A percentile compares a stretch with the other conserved stretches of the same genome.
Evolutionary conservation across 2,329 filamentous ascomycete genomes (phyloP).

Genomic region (Colletotrichum sp.): DNA sequence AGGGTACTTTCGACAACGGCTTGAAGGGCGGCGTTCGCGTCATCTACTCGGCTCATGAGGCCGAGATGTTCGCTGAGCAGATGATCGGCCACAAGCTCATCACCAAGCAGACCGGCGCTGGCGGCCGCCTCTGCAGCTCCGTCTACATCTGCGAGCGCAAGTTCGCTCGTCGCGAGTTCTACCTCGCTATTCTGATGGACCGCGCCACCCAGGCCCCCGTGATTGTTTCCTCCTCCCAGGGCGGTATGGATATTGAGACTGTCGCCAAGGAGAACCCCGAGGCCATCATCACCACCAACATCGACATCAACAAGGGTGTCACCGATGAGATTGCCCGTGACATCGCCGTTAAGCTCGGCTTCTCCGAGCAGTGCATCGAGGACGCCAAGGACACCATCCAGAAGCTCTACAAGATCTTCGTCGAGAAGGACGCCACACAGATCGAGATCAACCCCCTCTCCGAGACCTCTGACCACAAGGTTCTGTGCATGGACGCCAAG

Average conservation of each 20-base stretch:
- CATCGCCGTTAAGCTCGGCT: conserved; percentile 91
- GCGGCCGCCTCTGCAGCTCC: conserved; percentile 90
- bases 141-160: conserved; percentile 99
- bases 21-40: conserved; percentile 98
- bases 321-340: conserved; percentile 92
- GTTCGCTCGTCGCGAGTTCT: conserved; percentile 98
- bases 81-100: conserved; percentile 99
- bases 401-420: conserved; percentile 99
- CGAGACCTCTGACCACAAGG: conserved; percentile 97
- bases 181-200: conserved; percentile 98
- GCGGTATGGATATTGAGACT: conserved; percentile 98
- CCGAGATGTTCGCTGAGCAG: conserved; percentile 96
- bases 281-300: conserved; percentile 90
- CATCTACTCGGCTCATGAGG: conserved; percentile 96
- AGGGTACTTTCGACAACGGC: conserved; percentile 97
- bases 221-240: conserved; percentile 97
- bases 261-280: conserved; percentile 98
- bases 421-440: conserved; percentile 97
- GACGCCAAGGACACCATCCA: conserved; percentile 96
- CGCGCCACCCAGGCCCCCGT: conserved; percentile 88
- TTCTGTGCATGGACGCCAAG: conserved; percentile 99
- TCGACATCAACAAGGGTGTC: conserved; percentile 93
- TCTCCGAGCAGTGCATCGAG: conserved; percentile 96
- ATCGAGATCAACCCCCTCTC: conserved; percentile 99
- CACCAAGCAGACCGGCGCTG: conserved; percentile 98